A percentile compares a stretch with the other conserved stretches of the same genome.
Evolutionary conservation across 73 alveolate genomes (phyloP).

Genomic region (Tetrahymena malaccensis): DNA sequence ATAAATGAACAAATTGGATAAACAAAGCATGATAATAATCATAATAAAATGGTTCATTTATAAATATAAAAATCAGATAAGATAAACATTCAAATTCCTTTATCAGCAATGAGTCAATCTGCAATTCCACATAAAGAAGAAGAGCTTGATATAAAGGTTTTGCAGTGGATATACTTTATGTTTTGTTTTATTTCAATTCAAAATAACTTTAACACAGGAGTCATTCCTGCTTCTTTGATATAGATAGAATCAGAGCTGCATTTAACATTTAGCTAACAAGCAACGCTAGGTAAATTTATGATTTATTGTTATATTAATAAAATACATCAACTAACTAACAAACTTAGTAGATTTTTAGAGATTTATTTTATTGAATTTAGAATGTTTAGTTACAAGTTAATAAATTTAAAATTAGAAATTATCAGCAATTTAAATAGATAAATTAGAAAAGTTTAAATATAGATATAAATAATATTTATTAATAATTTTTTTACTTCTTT

Average conservation of each 20-base stretch:
- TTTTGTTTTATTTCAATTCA: background rate
- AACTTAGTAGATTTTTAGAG: background rate
- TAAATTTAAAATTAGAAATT: background rate
- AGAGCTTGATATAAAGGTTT: background rate
- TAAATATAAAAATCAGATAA: background rate
- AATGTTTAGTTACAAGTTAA: background rate
- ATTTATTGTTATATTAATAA: background rate
- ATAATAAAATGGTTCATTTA: background rate
- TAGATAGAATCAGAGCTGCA: background rate
- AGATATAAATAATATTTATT: background rate
- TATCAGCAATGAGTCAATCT: background rate
- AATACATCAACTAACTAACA: background rate
- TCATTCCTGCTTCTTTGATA: background rate
- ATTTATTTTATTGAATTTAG: background rate
- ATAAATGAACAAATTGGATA: background rate
- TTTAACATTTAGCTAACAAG: background rate
- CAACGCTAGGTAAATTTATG: background rate
- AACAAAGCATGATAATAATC: background rate
- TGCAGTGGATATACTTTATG: background rate
- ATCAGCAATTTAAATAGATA: background rate
- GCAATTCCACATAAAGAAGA: background rate
- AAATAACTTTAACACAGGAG: background rate
- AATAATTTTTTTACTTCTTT: background rate
- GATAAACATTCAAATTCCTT: background rate
- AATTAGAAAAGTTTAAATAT: background rate